Conservation (phyloP, 352 stramenopile species). For the Blastocystis sp. region DNA sequence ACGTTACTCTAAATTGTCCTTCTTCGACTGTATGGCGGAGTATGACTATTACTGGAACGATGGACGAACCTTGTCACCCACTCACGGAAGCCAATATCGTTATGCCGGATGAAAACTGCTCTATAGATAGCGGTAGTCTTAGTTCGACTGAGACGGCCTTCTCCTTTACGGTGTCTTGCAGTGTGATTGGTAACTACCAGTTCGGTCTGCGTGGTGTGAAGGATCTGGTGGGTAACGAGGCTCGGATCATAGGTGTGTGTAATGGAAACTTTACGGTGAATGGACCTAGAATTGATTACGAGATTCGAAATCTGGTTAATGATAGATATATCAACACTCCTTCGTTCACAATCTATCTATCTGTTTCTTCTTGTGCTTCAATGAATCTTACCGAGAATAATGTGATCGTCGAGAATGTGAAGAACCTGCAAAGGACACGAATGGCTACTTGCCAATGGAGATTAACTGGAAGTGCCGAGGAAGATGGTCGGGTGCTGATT, state of each 20-base stretch:
- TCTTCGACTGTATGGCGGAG: neutral
- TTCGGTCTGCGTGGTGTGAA: neutral
- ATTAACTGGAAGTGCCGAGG: neutral
- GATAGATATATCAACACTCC: conserved; percentile 30
- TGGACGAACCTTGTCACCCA: neutral
- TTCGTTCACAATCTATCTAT: conserved; percentile 11
- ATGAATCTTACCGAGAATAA: conserved; percentile 22
- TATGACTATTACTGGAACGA: neutral
- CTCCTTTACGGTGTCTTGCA: neutral
- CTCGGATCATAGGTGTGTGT: neutral
- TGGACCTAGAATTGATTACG: neutral
- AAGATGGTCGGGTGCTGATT: conserved; percentile 25
- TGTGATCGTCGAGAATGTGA: conserved; percentile 18
- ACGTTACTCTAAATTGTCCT: neutral
- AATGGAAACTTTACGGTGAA: neutral
- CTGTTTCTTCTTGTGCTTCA: neutral
- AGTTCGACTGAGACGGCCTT: neutral
- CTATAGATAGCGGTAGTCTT: no score
- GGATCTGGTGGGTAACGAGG: conserved; percentile 43
- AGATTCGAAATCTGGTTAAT: neutral
- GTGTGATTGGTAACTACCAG: neutral
- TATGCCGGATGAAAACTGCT: no score
- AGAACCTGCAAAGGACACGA: neutral
- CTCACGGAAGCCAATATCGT: neutral
- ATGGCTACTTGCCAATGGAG: neutral